A percentile compares a stretch with the other conserved stretches of the same genome.
phyloP scores from a whole-genome alignment of 441 rosid genomes.

The Eutrema salsugineum region DNA sequence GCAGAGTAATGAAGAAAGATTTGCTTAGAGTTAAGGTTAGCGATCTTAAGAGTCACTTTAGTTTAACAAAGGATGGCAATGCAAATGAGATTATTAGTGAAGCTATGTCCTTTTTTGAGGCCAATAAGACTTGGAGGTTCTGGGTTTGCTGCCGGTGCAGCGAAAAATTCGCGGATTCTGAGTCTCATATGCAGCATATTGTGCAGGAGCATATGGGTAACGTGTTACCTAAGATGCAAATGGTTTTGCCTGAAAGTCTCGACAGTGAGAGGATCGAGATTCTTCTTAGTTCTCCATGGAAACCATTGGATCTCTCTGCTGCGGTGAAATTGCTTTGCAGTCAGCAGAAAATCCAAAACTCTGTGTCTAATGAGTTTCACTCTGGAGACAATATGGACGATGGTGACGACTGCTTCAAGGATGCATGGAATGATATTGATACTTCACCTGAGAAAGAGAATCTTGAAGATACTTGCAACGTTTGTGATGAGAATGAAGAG shows the following conservation, averaged over 20 bases:
- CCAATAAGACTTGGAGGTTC: constrained; percentile 69
- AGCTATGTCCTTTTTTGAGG: constrained; percentile 53
- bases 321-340: constrained; percentile 50
- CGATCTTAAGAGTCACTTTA: constrained; percentile 63
- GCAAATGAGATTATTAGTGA: constrained; percentile 58
- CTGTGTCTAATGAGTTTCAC: constrained; percentile 40
- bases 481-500: constrained; percentile 39
- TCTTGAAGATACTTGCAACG: constrained; percentile 38
- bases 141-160: constrained; percentile 77
- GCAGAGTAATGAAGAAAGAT: constrained; percentile 52
- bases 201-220: constrained; percentile 77
- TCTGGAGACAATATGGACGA: constrained; percentile 42
- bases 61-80: constrained; percentile 51
- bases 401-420: constrained; percentile 63
- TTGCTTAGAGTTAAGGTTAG: constrained; percentile 56
- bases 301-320: constrained; percentile 77
- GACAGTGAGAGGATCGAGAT: constrained; percentile 67
- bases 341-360: constrained; percentile 41
- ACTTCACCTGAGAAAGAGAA: constrained; percentile 64
- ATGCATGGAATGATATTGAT: constrained; percentile 79
- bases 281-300: constrained; percentile 75
- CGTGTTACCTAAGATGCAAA: constrained; percentile 68
- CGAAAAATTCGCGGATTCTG: constrained; percentile 59
- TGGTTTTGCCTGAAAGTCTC: constrained; percentile 70
- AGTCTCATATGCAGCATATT: constrained; percentile 73